Conservation (phyloP, 2,329 filamentous ascomycete species). For the Epichloe festucae region DNA sequence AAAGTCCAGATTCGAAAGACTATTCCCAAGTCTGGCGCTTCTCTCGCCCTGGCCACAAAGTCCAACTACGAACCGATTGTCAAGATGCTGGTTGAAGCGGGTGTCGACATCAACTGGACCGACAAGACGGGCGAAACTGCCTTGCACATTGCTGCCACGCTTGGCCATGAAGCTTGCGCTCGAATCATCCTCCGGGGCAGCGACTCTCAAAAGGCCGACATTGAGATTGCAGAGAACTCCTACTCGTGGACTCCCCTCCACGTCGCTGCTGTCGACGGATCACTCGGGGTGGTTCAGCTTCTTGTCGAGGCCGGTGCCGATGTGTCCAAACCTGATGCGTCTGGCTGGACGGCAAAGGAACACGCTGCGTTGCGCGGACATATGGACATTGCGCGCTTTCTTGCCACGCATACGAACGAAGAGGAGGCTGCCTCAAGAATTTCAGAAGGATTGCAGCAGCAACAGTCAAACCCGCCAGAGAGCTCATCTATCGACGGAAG, state of each 20-base stretch:
- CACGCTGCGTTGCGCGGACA: conserved; percentile 87
- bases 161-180: conserved; percentile 72
- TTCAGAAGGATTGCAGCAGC: conserved; percentile 10
- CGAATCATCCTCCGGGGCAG: conserved; percentile 61
- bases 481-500: conserved; percentile 49
- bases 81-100: conserved; percentile 73
- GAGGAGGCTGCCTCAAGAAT: conserved; percentile 15
- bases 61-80: conserved; percentile 78
- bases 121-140: conserved; percentile 85
- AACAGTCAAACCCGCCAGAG: conserved; percentile 24
- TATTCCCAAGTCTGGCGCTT: conserved; percentile 73
- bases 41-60: conserved; percentile 76
- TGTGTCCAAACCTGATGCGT: conserved; percentile 62
- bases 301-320: conserved; percentile 70
- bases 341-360: conserved; percentile 88
- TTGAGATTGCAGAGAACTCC: conserved; percentile 67
- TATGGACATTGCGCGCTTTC: conserved; percentile 59
- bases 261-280: conserved; percentile 81
- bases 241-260: conserved; percentile 95
- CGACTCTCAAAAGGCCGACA: conserved; percentile 55
- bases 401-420: conserved; percentile 39
- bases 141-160: conserved; percentile 80
- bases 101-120: conserved; percentile 86
- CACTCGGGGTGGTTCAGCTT: conserved; percentile 59
- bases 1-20: conserved; percentile 53